phyloP scores from a whole-genome alignment of 768 basidiomycete genomes.

The Mycena venus region DNA sequence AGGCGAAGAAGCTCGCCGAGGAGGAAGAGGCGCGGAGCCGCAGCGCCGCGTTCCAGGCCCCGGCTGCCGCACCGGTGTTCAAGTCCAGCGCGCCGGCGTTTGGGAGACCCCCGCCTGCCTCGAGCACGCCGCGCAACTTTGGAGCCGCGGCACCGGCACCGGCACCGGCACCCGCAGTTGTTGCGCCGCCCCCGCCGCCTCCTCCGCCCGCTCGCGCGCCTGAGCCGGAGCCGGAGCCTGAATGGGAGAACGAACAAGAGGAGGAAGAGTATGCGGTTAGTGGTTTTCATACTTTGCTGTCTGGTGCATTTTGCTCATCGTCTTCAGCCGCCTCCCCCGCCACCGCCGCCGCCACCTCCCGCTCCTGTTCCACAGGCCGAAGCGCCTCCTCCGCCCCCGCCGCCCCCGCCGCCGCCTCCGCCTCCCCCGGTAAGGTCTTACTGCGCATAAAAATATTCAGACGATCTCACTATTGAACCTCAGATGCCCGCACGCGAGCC shows the following conservation, averaged over 20 bases:
- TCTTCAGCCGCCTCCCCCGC: constrained; percentile 49
- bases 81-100: constrained; percentile 63
- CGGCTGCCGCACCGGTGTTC: constrained; percentile 54
- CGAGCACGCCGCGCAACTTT: constrained; percentile 57
- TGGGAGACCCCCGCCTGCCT: constrained; percentile 55
- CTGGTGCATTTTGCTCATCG: background rate
- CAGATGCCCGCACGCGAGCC: constrained; percentile 33
- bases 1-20: constrained; percentile 88
- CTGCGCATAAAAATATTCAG: background rate
- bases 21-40: constrained; percentile 81
- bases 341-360: constrained; percentile 54
- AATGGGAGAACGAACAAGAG: constrained; percentile 44
- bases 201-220: constrained; percentile 38
- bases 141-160: constrained; percentile 56
- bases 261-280: constrained; percentile 47
- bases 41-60: constrained; percentile 61
- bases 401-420: constrained; percentile 53
- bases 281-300: constrained; percentile 11
- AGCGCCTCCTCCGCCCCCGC: constrained; percentile 54
- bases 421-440: constrained; percentile 38
- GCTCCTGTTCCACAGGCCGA: constrained; percentile 48
- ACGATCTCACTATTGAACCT: background rate
- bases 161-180: constrained; percentile 46
- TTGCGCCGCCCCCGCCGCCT: constrained; percentile 34
- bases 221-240: constrained; percentile 36